Evolutionary conservation across 2,329 filamentous ascomycete genomes (phyloP).

Genomic region (Aspergillus jensenii): DNA sequence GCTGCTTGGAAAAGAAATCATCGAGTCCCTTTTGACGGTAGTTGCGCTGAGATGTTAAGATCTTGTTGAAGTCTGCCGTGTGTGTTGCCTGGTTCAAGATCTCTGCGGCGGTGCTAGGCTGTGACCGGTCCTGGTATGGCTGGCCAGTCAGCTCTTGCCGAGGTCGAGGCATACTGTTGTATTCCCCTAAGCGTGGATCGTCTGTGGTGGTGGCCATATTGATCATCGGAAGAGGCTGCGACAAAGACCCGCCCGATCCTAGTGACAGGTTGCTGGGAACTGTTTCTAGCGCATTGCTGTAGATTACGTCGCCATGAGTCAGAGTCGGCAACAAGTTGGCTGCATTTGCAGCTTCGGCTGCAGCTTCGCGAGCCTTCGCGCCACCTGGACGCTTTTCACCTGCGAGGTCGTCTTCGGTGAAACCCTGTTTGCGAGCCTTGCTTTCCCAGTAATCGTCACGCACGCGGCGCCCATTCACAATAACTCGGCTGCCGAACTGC

Average conservation of each 20-base stretch:
- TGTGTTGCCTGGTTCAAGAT: conserved; percentile 84
- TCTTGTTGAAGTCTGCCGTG: conserved; percentile 86
- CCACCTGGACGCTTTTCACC: conserved; percentile 95
- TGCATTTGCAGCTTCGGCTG: conserved; percentile 63
- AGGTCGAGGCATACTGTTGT: conserved; percentile 77
- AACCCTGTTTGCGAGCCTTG: conserved; percentile 95
- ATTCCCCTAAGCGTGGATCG: conserved; percentile 75
- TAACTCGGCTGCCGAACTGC: conserved; percentile 93
- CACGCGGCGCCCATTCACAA: conserved; percentile 83
- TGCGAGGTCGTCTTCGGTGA: conserved; percentile 93
- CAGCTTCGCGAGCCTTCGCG: conserved; percentile 81
- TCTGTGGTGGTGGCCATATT: conserved; percentile 76
- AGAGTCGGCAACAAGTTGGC: conserved; percentile 60
- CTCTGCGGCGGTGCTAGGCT: conserved; percentile 72
- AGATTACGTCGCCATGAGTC: conserved; percentile 82
- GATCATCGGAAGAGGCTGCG: conserved; percentile 75
- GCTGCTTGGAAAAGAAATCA: conserved; percentile 76
- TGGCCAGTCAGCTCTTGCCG: conserved; percentile 87
- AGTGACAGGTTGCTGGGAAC: conserved; percentile 69
- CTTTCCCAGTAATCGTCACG: conserved; percentile 99
- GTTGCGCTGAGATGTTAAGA: conserved; percentile 74
- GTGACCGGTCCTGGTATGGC: conserved; percentile 82
- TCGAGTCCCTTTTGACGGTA: conserved; percentile 79
- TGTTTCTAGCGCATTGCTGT: conserved; percentile 72
- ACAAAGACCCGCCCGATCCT: conserved; percentile 63